Percentiles rank a stretch among this genome's conserved stretches.
Evolutionary conservation across 164 flowering plant species (phyloP).

Genomic region (Magnolia changhungtana): DNA sequence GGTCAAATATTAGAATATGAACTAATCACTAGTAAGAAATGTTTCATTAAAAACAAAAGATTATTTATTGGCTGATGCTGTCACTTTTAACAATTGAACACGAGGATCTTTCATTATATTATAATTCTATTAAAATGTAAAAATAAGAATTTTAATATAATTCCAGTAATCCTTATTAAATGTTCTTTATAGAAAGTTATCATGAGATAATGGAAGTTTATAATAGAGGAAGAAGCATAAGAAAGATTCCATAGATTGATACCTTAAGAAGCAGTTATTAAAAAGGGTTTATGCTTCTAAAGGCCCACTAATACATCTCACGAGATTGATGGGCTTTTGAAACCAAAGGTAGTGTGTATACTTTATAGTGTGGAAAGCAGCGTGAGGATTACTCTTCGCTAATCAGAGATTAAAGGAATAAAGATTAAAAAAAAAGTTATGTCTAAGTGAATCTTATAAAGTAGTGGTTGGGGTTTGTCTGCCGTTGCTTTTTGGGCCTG

Average conservation of each 20-base stretch:
- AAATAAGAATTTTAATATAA: not conserved
- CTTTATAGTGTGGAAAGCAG: not conserved
- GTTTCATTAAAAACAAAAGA: not conserved
- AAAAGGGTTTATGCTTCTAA: not conserved
- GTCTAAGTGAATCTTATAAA: not conserved
- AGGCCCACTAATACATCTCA: not conserved
- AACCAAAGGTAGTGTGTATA: not conserved
- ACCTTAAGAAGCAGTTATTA: not conserved
- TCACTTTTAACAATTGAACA: not conserved
- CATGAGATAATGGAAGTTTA: conserved; percentile 1
- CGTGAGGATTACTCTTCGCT: not conserved
- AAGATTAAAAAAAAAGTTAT: not conserved
- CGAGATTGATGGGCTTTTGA: conserved; percentile 1
- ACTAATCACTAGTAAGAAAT: not conserved
- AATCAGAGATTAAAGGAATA: not conserved
- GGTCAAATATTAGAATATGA: conserved; percentile 27
- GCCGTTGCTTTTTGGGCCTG: not conserved
- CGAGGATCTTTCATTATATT: not conserved
- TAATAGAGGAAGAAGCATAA: not conserved
- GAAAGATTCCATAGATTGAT: not conserved
- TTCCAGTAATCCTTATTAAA: not conserved
- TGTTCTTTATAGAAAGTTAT: not conserved
- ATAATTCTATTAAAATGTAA: not conserved
- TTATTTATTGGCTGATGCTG: not conserved
- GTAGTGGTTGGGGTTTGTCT: not conserved